Evolutionary conservation across 768 basidiomycete species (phyloP).

Genomic region (Russula compacta): DNA sequence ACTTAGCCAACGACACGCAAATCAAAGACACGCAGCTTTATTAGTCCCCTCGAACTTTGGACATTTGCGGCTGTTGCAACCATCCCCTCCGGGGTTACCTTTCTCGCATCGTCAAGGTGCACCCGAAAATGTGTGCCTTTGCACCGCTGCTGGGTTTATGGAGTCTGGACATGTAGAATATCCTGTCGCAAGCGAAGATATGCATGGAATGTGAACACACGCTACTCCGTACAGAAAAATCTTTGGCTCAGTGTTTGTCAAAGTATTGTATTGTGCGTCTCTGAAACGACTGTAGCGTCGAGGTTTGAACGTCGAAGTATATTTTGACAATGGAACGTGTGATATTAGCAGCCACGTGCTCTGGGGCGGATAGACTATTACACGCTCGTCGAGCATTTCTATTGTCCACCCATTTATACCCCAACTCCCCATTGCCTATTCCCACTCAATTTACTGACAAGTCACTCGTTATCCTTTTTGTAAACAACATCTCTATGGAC

Average conservation of each 20-base stretch:
- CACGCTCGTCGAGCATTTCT: neutral
- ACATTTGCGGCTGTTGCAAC: neutral
- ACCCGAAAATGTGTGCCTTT: neutral
- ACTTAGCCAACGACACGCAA: neutral
- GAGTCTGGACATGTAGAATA: neutral
- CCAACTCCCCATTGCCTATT: neutral
- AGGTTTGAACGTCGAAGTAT: neutral
- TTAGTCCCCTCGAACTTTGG: neutral
- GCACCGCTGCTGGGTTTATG: neutral
- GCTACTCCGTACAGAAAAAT: neutral
- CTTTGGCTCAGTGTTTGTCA: neutral
- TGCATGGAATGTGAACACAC: neutral
- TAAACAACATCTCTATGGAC: conserved; percentile 9
- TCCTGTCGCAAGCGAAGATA: neutral
- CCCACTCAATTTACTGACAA: neutral
- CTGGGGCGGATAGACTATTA: neutral
- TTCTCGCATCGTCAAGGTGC: neutral
- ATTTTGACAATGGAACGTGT: neutral
- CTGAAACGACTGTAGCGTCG: neutral
- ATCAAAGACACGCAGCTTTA: neutral
- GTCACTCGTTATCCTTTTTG: conserved; percentile 6
- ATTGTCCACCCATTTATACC: conserved; percentile 4
- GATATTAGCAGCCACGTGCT: neutral
- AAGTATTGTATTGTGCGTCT: neutral
- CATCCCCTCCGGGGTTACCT: neutral